These are phyloP conservation scores for Penicillium samsonianum DNA, from an alignment of 495 filamentous ascomycete species.

Conservation along the genomic window DNA sequence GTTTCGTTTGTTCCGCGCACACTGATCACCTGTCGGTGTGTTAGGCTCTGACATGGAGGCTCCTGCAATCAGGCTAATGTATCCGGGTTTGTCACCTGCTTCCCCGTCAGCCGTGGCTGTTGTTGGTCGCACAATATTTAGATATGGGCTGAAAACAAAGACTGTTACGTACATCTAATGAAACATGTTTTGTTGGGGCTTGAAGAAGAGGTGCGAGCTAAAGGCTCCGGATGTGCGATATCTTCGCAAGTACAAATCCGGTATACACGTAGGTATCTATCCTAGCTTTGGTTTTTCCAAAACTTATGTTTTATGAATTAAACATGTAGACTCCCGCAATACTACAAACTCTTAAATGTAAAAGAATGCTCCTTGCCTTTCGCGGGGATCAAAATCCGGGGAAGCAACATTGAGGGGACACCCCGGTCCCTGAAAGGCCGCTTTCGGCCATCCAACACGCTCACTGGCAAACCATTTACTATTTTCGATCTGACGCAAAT, in stretches of 20 bases:
- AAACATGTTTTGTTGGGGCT: not conserved
- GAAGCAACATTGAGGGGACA: constrained; percentile 6
- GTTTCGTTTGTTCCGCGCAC: not conserved
- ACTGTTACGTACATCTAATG: constrained; percentile 1
- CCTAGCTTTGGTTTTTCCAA: not conserved
- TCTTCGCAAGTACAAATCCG: not conserved
- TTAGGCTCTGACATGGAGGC: constrained; percentile 5
- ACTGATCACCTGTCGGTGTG: not conserved
- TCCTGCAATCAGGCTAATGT: not conserved
- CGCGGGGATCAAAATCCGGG: constrained; percentile 9
- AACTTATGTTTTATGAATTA: not conserved
- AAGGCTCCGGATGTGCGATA: not conserved
- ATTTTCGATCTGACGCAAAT: constrained; percentile 10
- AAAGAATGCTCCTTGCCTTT: not conserved
- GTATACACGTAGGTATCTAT: not conserved
- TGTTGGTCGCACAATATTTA: constrained; percentile 1
- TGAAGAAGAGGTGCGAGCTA: not conserved
- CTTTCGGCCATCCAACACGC: constrained; percentile 6
- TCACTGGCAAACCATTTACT: not conserved
- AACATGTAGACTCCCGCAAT: not conserved
- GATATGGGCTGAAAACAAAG: not conserved
- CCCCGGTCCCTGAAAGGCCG: constrained; percentile 5
- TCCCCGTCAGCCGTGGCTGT: constrained; percentile 7
- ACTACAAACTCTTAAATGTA: not conserved
- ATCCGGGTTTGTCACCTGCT: constrained; percentile 4